Percentiles rank a stretch among this genome's conserved stretches.
These are phyloP conservation scores for Penicillium olsonii DNA, from an alignment of 2,329 filamentous ascomycete species.

Conservation along the genomic window DNA sequence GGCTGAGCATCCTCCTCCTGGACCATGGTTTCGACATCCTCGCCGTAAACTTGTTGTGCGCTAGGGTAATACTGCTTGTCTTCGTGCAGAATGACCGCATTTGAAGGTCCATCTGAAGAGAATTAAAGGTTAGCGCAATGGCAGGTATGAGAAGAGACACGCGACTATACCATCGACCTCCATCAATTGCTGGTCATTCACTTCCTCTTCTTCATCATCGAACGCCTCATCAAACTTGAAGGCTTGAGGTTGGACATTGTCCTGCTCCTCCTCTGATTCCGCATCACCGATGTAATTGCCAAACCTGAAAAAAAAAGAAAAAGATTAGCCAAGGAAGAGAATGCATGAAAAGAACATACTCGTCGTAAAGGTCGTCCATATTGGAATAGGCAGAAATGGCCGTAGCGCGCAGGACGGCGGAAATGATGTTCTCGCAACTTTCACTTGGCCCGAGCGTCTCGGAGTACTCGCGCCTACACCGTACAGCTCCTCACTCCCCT, in stretches of 20 bases:
- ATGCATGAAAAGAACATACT: conserved; percentile 55
- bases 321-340: conserved; percentile 22
- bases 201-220: conserved; percentile 62
- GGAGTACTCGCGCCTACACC: conserved; percentile 29
- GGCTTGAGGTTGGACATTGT: conserved; percentile 73
- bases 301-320: conserved; percentile 64
- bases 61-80: conserved; percentile 99
- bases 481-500: conserved; percentile 29
- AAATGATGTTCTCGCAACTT: conserved; percentile 23
- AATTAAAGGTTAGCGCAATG: conserved; percentile 27
- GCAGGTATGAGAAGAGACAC: neutral
- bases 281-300: conserved; percentile 98
- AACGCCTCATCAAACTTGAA: conserved; percentile 76
- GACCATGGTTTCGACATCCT: conserved; percentile 91
- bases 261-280: conserved; percentile 82
- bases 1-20: conserved; percentile 97
- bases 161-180: conserved; percentile 72
- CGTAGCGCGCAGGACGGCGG: neutral
- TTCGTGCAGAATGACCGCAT: conserved; percentile 96
- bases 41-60: conserved; percentile 92
- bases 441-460: conserved; percentile 23
- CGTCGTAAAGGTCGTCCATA: conserved; percentile 98
- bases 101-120: conserved; percentile 74
- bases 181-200: conserved; percentile 82
- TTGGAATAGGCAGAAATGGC: conserved; percentile 4